Evolutionary conservation across 768 basidiomycete genomes (phyloP), one percentile per base, ranked within the genome.

Genomic region (Russula earlei): DNA sequence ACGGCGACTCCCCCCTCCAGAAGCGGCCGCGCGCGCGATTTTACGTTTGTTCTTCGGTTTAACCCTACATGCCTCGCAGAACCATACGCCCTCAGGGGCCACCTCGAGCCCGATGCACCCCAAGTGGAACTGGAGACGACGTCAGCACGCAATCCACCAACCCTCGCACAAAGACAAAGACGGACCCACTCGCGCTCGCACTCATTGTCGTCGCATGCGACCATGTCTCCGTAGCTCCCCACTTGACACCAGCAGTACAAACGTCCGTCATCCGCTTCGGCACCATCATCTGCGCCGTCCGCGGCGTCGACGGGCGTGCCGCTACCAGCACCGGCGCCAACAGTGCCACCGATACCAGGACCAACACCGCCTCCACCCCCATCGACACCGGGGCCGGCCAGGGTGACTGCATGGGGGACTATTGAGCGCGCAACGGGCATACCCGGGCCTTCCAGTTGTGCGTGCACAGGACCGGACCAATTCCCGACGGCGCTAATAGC

Each of bases 131-230:
- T 92, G 63, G 36, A 36, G 49, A 15, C 3, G 5, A 44, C 15
- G 46, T 14, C 47, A 46, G 15, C 5, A 53, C 46, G 14, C 15
- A 3, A 3, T 10, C 29, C 5, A 31, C 19, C 29, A 5, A 29
- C 5, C 25, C 15, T 4, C 15, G 15, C 9, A 5, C 19, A 19
- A 44, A 51, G 52, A 43, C 37, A 61, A 51, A 51, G 46, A 53
- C 88, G 67, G 63, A 94, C 92, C 92, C 92, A 96, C 85, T 94
- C 91, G 55, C 76, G 75, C 63, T 84, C 82, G 71, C 92, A 95
- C 43, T 77, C 75, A 17, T 74, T 72, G 64, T 84, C 88, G 68
- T 96, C 92, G 68, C 92, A 96, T 22, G 84, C 92, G 63, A 96
- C 89, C 92, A 96, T 95, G 72, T 93, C 87, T 36, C 93, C 93